Evolutionary conservation across 1,284 basidiomycete genomes (phyloP), one percentile per base, ranked within the genome.

Genomic region (Puccinia polysora): DNA sequence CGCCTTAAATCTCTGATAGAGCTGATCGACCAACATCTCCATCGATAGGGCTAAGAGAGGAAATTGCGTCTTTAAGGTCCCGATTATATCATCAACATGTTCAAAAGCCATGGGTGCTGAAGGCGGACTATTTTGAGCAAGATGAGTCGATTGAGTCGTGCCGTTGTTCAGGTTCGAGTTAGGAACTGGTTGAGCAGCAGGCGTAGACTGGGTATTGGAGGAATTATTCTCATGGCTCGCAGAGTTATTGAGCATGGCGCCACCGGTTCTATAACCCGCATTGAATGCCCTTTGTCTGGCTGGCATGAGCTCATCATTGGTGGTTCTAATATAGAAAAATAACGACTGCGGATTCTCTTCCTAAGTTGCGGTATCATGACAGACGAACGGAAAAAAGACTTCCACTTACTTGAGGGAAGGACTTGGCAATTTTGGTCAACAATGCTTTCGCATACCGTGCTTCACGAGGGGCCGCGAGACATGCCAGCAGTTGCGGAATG

Each of bases 1-100:
- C 1, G 90, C 86, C 81, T 97, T 97, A 83, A 97, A 97, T 55
- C 94, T 87, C 75, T 88, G 86, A 50, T 87, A 85, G 76, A 98
- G 89, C 81, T 98, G 95, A 77, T 99, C 96, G 23, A 96, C 90
- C 84, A 98, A 90, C 58, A 93, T 96, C 81, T 99, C 96, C 84
- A 99, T 86, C 68, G 91, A 96, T 36, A 97, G 83, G 30, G 95
- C 91, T 25, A 99, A 85, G 18, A 99, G 84, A 0, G 96, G 96
- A 83, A 96, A 97, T 0, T 91, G 89, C 0, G 95, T 97, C 83
- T 98, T 98, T 77, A 98, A 84, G 69, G 93, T 88, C 78, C 94
- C 89, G 59, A 94, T 86, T 74, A 98, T 88, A 78, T 98, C 97
- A 59, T 99, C 96, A 15, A 97, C 87, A 77, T 90, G 86, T 73